Evolutionary conservation across 2,329 filamentous ascomycete genomes (phyloP).

Genomic region (Podosphaera fusca): DNA sequence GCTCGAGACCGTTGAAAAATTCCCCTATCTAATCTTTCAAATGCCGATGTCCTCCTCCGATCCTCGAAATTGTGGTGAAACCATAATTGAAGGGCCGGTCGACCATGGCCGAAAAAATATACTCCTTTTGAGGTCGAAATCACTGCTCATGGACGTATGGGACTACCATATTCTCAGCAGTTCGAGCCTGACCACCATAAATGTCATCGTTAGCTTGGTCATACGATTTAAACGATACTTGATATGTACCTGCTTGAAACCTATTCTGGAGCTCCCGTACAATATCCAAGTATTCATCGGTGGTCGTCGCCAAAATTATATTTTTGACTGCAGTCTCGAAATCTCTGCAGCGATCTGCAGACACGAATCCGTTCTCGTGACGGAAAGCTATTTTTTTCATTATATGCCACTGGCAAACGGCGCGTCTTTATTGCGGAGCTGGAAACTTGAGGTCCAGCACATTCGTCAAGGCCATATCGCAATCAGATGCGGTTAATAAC

Average conservation of each 20-base stretch:
- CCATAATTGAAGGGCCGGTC: not conserved
- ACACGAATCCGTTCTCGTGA: not conserved
- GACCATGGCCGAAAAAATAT: not conserved
- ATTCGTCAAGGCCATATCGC: not conserved
- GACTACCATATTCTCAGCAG: not conserved
- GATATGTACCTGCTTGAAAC: not conserved
- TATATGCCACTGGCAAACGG: not conserved
- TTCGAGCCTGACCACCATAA: not conserved
- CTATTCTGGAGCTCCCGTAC: not conserved
- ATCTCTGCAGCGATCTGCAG: not conserved
- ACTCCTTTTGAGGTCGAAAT: not conserved
- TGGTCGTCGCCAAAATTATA: not conserved
- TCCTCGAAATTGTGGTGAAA: not conserved
- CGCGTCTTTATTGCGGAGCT: not conserved
- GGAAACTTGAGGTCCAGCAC: not conserved
- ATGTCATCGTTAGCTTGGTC: too few species aligned
- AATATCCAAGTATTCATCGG: not conserved
- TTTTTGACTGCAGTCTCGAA: not conserved
- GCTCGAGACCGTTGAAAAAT: not conserved
- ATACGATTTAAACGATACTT: not conserved
- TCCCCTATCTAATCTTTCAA: not conserved
- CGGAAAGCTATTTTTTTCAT: not conserved
- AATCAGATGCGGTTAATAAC: not conserved
- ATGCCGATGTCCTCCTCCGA: not conserved
- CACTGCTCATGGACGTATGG: not conserved